phyloP scores from a whole-genome alignment of 495 filamentous ascomycete species.

The Tuber magnatum region DNA sequence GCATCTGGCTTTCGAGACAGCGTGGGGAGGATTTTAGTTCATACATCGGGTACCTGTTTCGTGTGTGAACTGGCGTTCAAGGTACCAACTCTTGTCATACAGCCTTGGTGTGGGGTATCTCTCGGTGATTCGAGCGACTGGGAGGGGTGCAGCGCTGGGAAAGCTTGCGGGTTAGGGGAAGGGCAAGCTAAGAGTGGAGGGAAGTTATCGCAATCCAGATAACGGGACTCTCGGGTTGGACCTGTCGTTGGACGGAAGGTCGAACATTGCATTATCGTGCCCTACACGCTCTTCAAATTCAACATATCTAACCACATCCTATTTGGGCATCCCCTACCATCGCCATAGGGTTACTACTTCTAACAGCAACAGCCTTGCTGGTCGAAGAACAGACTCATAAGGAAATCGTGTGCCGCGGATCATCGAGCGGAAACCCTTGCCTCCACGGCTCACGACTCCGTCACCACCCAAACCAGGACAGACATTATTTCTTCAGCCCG shows the following conservation, averaged over 20 bases:
- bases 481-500: conserved; percentile 1
- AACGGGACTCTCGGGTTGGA: not conserved
- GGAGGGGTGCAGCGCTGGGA: not conserved
- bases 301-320: not conserved
- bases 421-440: conserved; percentile 26
- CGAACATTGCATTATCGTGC: not conserved
- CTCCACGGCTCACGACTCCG: conserved; percentile 12
- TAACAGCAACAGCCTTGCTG: not conserved
- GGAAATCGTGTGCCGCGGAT: conserved; percentile 18
- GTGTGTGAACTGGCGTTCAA: not conserved
- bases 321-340: not conserved
- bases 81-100: not conserved
- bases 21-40: not conserved
- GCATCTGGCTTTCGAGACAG: not conserved
- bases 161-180: not conserved
- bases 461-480: conserved; percentile 20
- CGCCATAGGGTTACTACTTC: not conserved
- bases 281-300: not conserved
- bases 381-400: not conserved
- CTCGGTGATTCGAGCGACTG: not conserved
- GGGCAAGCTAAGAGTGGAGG: not conserved
- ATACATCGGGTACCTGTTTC: not conserved
- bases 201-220: not conserved
- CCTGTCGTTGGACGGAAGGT: not conserved
- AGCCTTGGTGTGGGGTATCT: not conserved